Evolutionary conservation across 1,139 yeast species (phyloP), one percentile per base, ranked within the genome.

Genomic region (Blastobotrys capitulatus): DNA sequence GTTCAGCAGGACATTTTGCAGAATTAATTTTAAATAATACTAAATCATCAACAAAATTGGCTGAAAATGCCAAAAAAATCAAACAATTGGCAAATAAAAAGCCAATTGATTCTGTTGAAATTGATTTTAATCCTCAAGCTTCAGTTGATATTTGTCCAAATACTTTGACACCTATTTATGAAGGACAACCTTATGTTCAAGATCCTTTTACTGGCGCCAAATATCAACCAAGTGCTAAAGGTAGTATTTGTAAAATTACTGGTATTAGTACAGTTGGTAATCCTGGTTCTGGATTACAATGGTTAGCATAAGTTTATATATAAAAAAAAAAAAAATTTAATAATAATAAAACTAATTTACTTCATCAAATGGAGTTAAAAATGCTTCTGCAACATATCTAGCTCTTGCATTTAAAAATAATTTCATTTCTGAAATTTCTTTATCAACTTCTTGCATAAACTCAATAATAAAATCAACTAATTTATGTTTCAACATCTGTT

Each of bases 401-500:
- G 99, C 98, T 64, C 99, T 80, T 26, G 98, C 97, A 66, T 92
- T 92, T 68, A 94, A 79, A 67, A 92, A 94, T 66, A 92, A 77
- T 70, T 94, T 94, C 96, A 92, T 94, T 68, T 92, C 99, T 68
- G 96, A 87, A 64, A 92, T 94, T 69, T 92, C 99, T 72, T 90
- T 92, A 69, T 92, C 99, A 25, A 92, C 98, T 62, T 90, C 98
- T 69, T 92, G 98, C 98, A 92, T 90, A 67, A 94, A 92, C 71
- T 92, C 97, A 61, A 92, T 88, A 60, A 92, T 89, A 66, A 92
- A 92, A 68, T 92, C 98, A 45, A 92, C 96, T 63, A 92, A 78
- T 69, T 94, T 94, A 63, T 86, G 92, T 71, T 94, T 92, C 69
- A 90, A 78, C 96, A 92, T 89, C 60, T 85, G 85, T 68, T 92